Percentiles rank a stretch among this genome's conserved stretches.
Evolutionary conservation across 768 basidiomycete genomes (phyloP).

Genomic region (Suillus subalutaceus): DNA sequence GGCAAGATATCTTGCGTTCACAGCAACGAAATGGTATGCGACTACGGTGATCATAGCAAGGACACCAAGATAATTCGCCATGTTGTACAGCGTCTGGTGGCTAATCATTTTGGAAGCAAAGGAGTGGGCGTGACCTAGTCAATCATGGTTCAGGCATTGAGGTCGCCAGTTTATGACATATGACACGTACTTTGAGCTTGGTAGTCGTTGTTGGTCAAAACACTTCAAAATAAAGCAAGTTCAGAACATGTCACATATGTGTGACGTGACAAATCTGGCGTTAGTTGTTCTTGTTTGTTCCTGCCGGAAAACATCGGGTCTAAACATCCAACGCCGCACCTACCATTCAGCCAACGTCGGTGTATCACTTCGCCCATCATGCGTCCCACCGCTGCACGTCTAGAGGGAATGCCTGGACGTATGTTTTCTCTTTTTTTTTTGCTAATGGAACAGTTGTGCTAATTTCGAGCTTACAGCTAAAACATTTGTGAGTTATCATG

Average conservation of each 20-base stretch:
- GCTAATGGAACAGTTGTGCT: constrained; percentile 10
- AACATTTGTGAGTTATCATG: constrained; percentile 67
- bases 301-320: constrained; percentile 33
- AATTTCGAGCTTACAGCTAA: constrained; percentile 52
- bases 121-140: constrained; percentile 9
- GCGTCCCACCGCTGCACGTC: constrained; percentile 54
- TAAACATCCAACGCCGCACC: constrained; percentile 4
- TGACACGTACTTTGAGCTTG: constrained; percentile 20
- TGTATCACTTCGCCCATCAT: constrained; percentile 37
- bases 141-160: neutral
- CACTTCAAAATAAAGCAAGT: neutral
- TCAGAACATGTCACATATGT: neutral
- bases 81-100: constrained; percentile 75
- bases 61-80: constrained; percentile 83
- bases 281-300: constrained; percentile 40
- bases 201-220: constrained; percentile 8
- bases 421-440: constrained; percentile 35
- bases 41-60: constrained; percentile 89
- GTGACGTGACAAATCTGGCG: neutral
- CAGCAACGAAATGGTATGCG: constrained; percentile 87
- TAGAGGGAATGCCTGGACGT: constrained; percentile 86
- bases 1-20: constrained; percentile 64
- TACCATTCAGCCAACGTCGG: constrained; percentile 6
- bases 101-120: constrained; percentile 62
- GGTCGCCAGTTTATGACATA: neutral